phyloP scores from a whole-genome alignment of 129 eudicot species.

The sunflower (Helianthus annuus) region HanXRQr2.0-SUNRISE NC_035433.2:128355209-128355708 shows the following conservation, averaged over 20 bases:
- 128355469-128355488: constrained; percentile 87
- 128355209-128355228: constrained; percentile 73
- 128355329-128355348: constrained; percentile 62
- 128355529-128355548: constrained; percentile 84
- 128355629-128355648: constrained; percentile 78
- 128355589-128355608: constrained; percentile 92
- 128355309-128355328: constrained; percentile 57
- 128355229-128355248: constrained; percentile 95
- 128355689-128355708: constrained; percentile 40
- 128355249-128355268: constrained; percentile 96
- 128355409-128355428: constrained; percentile 69
- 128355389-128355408: constrained; percentile 94
- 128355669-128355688: constrained; percentile 55
- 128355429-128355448: constrained; percentile 94
- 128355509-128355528: constrained; percentile 71
- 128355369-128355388: constrained; percentile 81
- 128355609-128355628: constrained; percentile 60
- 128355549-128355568: constrained; percentile 83
- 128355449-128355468: constrained; percentile 91
- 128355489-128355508: constrained; percentile 88
- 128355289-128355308: constrained; percentile 74
- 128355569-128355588: constrained; percentile 73
- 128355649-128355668: constrained; percentile 83
- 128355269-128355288: constrained; percentile 83
- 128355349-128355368: constrained; percentile 35